These are phyloP conservation scores for Teunomyces barrocoloradensis DNA, from an alignment of 805 yeast species.

Conservation along the genomic window DNA sequence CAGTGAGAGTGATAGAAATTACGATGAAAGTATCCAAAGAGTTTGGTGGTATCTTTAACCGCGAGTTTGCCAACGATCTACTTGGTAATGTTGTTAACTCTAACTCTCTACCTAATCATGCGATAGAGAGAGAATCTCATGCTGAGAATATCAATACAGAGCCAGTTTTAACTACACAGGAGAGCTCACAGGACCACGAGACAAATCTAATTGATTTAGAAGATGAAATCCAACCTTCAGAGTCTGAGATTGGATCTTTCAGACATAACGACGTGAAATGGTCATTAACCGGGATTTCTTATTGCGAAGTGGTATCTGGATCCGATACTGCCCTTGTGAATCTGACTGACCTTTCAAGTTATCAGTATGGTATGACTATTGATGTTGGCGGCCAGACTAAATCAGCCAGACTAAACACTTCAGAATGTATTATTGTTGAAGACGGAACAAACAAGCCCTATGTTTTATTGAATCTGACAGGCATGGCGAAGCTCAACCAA, in stretches of 20 bases:
- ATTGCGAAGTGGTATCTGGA: background rate
- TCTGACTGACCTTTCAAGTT: conserved; percentile 24
- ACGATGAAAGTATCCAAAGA: background rate
- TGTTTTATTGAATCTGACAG: conserved; percentile 37
- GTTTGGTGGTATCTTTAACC: conserved; percentile 23
- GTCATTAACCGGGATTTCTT: conserved; percentile 24
- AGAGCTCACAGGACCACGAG: background rate
- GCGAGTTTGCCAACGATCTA: conserved; percentile 24
- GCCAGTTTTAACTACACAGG: background rate
- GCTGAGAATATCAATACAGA: too few species aligned
- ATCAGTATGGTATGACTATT: conserved; percentile 23
- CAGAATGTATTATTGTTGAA: conserved; percentile 44
- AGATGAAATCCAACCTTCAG: background rate
- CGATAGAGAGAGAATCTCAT: background rate
- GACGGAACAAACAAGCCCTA: conserved; percentile 32
- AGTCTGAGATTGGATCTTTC: background rate
- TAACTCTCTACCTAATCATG: background rate
- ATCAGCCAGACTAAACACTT: conserved; percentile 27
- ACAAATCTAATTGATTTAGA: background rate
- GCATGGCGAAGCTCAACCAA: conserved; percentile 23
- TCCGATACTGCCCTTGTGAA: conserved; percentile 18
- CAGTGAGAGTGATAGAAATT: background rate
- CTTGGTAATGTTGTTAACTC: conserved; percentile 4
- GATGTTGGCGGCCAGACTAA: conserved; percentile 12
- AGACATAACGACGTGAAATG: conserved; percentile 9